A percentile compares a stretch with the other conserved stretches of the same genome.
Evolutionary conservation across 1,284 basidiomycete genomes (phyloP).

Genomic region (Phylloporus gajari): DNA sequence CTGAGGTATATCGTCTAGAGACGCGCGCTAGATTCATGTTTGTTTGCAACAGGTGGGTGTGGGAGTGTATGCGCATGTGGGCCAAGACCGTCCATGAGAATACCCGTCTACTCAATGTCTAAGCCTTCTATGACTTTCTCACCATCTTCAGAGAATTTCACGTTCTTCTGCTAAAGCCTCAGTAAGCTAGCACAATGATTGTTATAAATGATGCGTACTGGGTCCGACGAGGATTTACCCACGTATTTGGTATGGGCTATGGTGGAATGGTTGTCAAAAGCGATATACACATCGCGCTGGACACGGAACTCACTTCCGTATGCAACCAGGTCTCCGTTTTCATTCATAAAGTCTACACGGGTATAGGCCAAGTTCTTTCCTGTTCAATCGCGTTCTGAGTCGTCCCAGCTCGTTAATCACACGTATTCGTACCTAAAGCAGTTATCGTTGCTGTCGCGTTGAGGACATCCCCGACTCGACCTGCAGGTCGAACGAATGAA

Average conservation of each 20-base stretch:
- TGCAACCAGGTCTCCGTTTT: conserved; percentile 79
- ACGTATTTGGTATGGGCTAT: conserved; percentile 90
- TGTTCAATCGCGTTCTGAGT: conserved; percentile 39
- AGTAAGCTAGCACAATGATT: background rate
- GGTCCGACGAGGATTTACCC: conserved; percentile 75
- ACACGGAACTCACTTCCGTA: conserved; percentile 70
- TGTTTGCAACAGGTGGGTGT: background rate
- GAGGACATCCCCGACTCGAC: conserved; percentile 71
- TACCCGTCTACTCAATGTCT: conserved; percentile 48
- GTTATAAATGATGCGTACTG: conserved; percentile 50
- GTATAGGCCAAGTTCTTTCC: conserved; percentile 89
- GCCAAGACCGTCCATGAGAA: background rate
- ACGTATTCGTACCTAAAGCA: conserved; percentile 61
- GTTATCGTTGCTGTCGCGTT: conserved; percentile 70
- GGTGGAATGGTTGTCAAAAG: conserved; percentile 17
- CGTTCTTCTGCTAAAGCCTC: conserved; percentile 65
- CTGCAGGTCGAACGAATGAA: conserved; percentile 81
- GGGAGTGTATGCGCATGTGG: too few species aligned
- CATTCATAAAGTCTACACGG: conserved; percentile 79
- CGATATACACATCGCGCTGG: background rate
- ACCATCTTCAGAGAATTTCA: conserved; percentile 84
- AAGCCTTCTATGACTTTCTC: conserved; percentile 76
- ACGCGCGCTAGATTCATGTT: background rate
- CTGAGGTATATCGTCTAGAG: background rate
- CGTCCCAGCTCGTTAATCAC: background rate